These are phyloP conservation scores for Moniliella sp. DNA, from an alignment of 1,284 basidiomycete genomes.

Conservation along the genomic window DNA sequence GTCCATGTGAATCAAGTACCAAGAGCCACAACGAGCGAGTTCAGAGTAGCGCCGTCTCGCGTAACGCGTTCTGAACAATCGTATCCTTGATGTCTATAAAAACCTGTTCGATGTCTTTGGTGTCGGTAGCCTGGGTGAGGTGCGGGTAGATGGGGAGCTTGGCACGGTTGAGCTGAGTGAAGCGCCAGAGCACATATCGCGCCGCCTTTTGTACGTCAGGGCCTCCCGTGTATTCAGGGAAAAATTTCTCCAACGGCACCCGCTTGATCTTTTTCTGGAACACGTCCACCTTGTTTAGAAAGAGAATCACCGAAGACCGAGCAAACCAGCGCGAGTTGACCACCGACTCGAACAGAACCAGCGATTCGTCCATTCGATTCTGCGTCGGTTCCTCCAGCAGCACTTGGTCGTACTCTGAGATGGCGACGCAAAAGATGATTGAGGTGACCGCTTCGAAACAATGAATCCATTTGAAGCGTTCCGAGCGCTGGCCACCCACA, in stretches of 20 bases:
- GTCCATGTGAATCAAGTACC: too few relatives aligned
- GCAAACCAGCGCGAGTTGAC: slow-evolving; percentile 31
- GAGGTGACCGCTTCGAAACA: slow-evolving; percentile 86
- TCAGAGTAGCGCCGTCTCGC: too few relatives aligned
- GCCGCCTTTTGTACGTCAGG: too few relatives aligned
- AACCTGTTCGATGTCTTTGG: too few relatives aligned
- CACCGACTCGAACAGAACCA: slow-evolving; percentile 71
- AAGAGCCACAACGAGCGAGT: too few relatives aligned
- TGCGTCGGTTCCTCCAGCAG: slow-evolving; percentile 26
- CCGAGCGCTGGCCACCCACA: slow-evolving; percentile 78
- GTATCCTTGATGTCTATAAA: too few relatives aligned
- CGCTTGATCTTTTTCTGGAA: slow-evolving; percentile 70
- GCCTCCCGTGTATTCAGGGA: slow-evolving; percentile 33
- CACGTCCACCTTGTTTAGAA: slow-evolving; percentile 50
- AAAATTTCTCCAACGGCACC: slow-evolving; percentile 64
- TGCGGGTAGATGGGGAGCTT: too few relatives aligned
- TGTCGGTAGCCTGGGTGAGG: too few relatives aligned
- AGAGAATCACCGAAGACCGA: slow-evolving; percentile 16
- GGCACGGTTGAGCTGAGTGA: too few relatives aligned
- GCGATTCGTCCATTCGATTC: slow-evolving; percentile 84
- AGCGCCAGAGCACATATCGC: too few relatives aligned
- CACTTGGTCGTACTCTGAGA: slow-evolving; percentile 87
- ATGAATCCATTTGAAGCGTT: slow-evolving; percentile 57
- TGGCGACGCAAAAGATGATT: slow-evolving; percentile 66
- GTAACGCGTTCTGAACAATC: too few relatives aligned